Percentiles rank a stretch among this genome's conserved stretches.
phyloP scores from a whole-genome alignment of 2,329 filamentous ascomycete genomes.

The Colletotrichum sp. region DNA sequence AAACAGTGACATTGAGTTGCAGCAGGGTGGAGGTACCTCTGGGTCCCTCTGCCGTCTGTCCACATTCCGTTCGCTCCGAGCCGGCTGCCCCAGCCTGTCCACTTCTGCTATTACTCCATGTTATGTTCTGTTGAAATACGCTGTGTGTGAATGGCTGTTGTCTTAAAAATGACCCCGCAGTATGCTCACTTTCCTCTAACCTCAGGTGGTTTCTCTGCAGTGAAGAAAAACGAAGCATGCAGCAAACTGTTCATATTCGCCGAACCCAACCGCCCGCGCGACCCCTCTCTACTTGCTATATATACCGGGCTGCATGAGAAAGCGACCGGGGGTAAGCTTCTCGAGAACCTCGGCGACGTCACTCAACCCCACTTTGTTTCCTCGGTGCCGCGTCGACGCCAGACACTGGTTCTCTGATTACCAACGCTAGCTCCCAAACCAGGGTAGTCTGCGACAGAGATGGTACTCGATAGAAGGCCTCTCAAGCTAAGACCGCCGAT shows the following conservation, averaged over 20 bases:
- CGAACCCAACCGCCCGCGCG: not conserved
- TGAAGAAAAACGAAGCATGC: not conserved
- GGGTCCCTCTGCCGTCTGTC: not conserved
- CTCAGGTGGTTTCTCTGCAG: not conserved
- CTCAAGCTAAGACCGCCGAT: not conserved
- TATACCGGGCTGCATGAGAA: not conserved
- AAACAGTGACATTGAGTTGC: not conserved
- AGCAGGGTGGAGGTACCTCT: not conserved
- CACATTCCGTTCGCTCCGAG: slow-evolving; percentile 8
- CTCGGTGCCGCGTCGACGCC: not conserved
- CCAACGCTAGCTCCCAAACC: not conserved
- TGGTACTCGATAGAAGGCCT: not conserved
- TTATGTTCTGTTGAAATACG: not conserved
- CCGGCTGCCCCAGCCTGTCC: not conserved
- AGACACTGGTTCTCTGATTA: not conserved
- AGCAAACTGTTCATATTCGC: not conserved
- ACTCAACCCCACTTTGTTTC: not conserved
- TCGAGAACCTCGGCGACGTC: not conserved
- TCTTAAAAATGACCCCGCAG: not conserved
- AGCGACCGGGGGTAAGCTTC: not conserved
- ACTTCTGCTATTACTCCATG: not conserved
- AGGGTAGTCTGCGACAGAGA: not conserved
- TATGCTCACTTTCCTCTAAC: not conserved
- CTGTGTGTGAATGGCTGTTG: not conserved
- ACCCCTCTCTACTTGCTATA: not conserved